Base-by-base conservation (phyloP, 2,329 filamentous ascomycete genomes). In the Fusarium agapanthi region DNA sequence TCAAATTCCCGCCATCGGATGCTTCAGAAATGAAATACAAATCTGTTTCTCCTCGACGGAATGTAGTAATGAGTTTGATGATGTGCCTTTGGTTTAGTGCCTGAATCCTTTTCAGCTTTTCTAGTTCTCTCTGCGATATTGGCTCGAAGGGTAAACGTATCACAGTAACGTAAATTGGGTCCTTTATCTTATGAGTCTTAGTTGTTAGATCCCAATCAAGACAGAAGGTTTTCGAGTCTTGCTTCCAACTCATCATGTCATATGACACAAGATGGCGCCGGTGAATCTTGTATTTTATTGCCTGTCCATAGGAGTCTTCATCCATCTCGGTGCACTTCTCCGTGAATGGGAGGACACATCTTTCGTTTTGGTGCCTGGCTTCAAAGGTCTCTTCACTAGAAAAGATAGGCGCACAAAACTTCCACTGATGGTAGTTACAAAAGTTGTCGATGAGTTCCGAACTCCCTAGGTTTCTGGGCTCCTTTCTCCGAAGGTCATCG, bases 391-490 rank as follows among this genome's bases (percentile, higher is more conserved):
- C 13, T 22, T 28, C 4, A 24, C 3, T 28, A 13, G n/a, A 51
- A 35, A 51, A 28, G 2, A 51, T 12, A 15, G 34, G 18, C 0
- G 48, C 34, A 37, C 48, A 51, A 28, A 37, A 37, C 8, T 11
- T 28, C 48, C n/a, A 37, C 18, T 51, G 32, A 15, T 26, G 12
- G 5, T 10, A 6, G 16, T 20, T 20, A 22, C 7, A 37, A 26
- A 51, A 26, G 5, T 20, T 14, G 15, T 26, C 0, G 12, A 26
- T 10, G 26, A 35, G 24, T 11, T 32, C 30, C 30, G 5, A 13
- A 6, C 30, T 32, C 2, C 11, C 7, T 10, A 5, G 3, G 15
- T 14, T 7, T 35, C 14, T 50, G 1, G 3, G 0, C 11, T 26
- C 18, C 12, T 26, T 13, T 26, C 11, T 18, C 43, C 7, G 18